A percentile compares a stretch with the other conserved stretches of the same genome.
Evolutionary conservation across 1,284 basidiomycete genomes (phyloP).

Genomic region (Cutaneotrichosporon cavernicola): DNA sequence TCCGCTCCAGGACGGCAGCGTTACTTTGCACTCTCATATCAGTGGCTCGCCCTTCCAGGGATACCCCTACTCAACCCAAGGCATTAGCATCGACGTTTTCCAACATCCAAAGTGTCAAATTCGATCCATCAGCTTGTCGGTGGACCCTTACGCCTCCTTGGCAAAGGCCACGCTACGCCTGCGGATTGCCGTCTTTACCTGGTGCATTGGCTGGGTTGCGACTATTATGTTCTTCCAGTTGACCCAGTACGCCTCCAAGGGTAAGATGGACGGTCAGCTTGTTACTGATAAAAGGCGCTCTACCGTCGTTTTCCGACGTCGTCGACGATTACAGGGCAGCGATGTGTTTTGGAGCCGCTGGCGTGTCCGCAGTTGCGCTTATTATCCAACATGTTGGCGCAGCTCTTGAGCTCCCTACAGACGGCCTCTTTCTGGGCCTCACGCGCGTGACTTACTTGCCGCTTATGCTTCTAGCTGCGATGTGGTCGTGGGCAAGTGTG

Average conservation of each 20-base stretch:
- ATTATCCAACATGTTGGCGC: not conserved
- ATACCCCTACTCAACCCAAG: slow-evolving; percentile 25
- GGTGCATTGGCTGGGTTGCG: slow-evolving; percentile 66
- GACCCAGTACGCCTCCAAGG: not conserved
- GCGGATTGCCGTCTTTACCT: slow-evolving; percentile 65
- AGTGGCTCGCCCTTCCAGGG: slow-evolving; percentile 63
- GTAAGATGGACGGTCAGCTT: not conserved
- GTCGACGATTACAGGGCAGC: not conserved
- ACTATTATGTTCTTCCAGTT: slow-evolving; percentile 58
- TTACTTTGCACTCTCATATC: slow-evolving; percentile 70
- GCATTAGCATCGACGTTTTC: slow-evolving; percentile 46
- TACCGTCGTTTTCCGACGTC: not conserved
- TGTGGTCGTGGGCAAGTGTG: slow-evolving; percentile 38
- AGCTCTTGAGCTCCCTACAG: not conserved
- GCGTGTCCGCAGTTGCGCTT: not conserved
- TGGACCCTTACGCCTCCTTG: slow-evolving; percentile 68
- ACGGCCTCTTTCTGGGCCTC: slow-evolving; percentile 13
- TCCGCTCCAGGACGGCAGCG: slow-evolving; percentile 53
- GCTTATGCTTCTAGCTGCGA: slow-evolving; percentile 56
- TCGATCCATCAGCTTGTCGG: slow-evolving; percentile 56
- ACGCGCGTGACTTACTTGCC: slow-evolving; percentile 13
- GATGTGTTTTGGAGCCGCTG: not conserved
- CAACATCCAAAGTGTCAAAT: slow-evolving; percentile 51
- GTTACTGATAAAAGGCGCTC: not conserved
- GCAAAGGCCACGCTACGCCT: slow-evolving; percentile 72